Percentiles rank a stretch among this genome's conserved stretches.
phyloP scores from a whole-genome alignment of 1,139 yeast genomes.

The Taphrina sp. region DNA sequence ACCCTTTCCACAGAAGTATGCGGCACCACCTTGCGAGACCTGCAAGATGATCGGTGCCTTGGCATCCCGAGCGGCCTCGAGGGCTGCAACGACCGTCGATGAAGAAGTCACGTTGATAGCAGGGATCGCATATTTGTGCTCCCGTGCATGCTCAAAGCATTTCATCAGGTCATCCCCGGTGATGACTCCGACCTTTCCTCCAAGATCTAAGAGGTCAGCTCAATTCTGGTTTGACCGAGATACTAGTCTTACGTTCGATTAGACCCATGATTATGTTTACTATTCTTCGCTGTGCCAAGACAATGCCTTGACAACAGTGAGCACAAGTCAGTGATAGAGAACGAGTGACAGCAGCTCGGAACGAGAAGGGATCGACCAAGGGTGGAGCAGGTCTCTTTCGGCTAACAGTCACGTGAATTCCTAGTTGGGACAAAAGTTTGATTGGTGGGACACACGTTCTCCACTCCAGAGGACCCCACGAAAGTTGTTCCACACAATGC shows the following conservation, averaged over 20 bases:
- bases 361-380: background rate
- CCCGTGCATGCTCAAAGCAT: conserved; percentile 90
- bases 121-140: conserved; percentile 93
- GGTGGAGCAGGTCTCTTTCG: background rate
- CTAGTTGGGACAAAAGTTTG: background rate
- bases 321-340: background rate
- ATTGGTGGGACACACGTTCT: background rate
- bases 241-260: conserved; percentile 12
- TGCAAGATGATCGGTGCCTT: conserved; percentile 95
- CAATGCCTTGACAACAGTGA: too few relatives aligned
- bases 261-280: conserved; percentile 16
- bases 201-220: conserved; percentile 5
- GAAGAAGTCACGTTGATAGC: conserved; percentile 93
- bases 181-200: conserved; percentile 67
- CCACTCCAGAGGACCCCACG: too few relatives aligned
- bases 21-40: conserved; percentile 99
- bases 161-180: conserved; percentile 94
- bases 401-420: background rate
- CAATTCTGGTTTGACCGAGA: background rate
- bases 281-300: background rate
- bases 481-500: too few relatives aligned
- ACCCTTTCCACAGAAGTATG: conserved; percentile 81
- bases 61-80: conserved; percentile 97
- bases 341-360: background rate
- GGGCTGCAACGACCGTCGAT: conserved; percentile 92